Base-by-base conservation (phyloP, 2,329 filamentous ascomycete genomes). In the Camillea tinctor region DNA sequence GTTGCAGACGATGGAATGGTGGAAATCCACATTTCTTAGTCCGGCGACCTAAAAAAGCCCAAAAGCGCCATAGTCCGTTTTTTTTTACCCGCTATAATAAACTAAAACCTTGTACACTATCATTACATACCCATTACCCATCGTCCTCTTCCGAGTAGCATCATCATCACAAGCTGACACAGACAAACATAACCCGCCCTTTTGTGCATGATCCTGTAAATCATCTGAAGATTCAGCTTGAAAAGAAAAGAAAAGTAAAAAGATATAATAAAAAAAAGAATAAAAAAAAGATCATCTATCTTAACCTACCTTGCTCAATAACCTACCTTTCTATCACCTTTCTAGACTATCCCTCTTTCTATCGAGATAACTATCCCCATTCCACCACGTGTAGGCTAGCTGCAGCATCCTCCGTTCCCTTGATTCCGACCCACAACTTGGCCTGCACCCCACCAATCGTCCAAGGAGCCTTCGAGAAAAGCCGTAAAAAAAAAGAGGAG, bases 381-480 rank as follows among this genome's bases (percentile, higher is more conserved):
- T 9, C 24, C 24, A 26, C 24, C 24, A 26, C 24, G 24, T 26
- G 20, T 30, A 54, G 62, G 56, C 57, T 62, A 59, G 56, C 61
- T 67, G 60, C 64, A 55, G 60, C 64, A 55, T 55, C 56, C 58
- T 60, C 56, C 51, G 60, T 63, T 61, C 58, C 60, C 55, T 50
- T 48, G 56, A 60, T 56, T 61, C 60, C 57, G 67, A 60, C 63
- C 68, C 67, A 68, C 66, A 53, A 63, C 52, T 61, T 61, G 57
- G 50, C 55, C 26, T 44, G 61, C 58, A 51, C 56, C 65, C 59
- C 61, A 66, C 68, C 61, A 67, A 65, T 58, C 66, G 26, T 60
- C 67, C 57, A 64, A 56, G 65, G 61, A 63, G 61, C n/a, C 24
- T 64, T 62, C 57, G 64, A 63, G 58, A 19, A 50, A 15, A 23